Evolutionary conservation across 805 yeast species (phyloP), one percentile per base, ranked within the genome.

Genomic region (Torulaspora microellipsoides): DNA sequence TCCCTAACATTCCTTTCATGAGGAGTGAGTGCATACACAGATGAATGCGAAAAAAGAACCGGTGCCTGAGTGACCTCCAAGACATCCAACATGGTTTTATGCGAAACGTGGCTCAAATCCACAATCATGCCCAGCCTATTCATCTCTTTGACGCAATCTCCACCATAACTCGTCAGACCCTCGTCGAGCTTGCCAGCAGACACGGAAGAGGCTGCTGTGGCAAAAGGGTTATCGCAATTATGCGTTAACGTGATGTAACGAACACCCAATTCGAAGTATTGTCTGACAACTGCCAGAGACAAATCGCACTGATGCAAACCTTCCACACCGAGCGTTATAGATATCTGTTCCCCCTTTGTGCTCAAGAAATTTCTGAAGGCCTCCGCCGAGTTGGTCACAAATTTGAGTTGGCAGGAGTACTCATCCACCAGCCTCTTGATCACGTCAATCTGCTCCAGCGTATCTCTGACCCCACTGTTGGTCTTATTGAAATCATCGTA

Each of bases 201-300:
- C 4, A 70, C 66, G 0, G 76, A 66, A 4, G 74, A 65, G 7
- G 80, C 79, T 10, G 80, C 77, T 11, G 78, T 75, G 2, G 80
- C 80, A 58, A 74, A 76, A 4, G 80, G 79, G 47, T 76, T 76
- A 49, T 76, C 79, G 58, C 80, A 75, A 52, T 76, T 76, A 46
- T 76, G 80, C 0, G 80, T 76, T 40, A 76, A 54, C 0, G 81
- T 76, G 33, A 74, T 70, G 53, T 76, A 76, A 29, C 80, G 52
- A n/a, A 76, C 77, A 11, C 81, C 81, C 27, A 76, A 48, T 6
- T 71, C 76, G 49, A 56, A 70, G 52, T 71, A 76, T 51, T 67
- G 72, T 51, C 81, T 64, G 25, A 76, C 59, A 13, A 73, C 76
- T 12, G 70, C 78, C 12, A 76, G 51, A 1, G 80, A 73, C 2